These are phyloP conservation scores for Boechera retrofracta DNA, from an alignment of 345 rosid genomes.

Conservation along the genomic window DNA sequence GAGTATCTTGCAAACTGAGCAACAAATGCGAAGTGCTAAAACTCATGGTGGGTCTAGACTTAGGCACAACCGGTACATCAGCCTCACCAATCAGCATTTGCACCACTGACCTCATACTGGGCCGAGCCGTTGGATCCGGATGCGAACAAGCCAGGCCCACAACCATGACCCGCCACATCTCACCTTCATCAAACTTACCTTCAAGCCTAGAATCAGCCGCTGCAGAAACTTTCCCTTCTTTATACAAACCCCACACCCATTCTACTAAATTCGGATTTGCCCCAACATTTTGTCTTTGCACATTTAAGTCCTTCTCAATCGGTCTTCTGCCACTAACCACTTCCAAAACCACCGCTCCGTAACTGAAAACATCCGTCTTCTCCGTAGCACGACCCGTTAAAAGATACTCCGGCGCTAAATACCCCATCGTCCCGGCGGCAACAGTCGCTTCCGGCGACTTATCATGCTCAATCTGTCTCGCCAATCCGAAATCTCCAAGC, in stretches of 20 bases:
- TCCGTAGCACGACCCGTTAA: conserved; percentile 61
- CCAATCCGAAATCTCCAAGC: conserved; percentile 68
- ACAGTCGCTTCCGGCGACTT: conserved; percentile 64
- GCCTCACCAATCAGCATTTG: conserved; percentile 55
- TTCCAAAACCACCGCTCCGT: conserved; percentile 65
- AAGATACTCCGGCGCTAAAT: conserved; percentile 65
- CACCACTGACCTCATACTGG: conserved; percentile 60
- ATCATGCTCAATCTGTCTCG: conserved; percentile 60
- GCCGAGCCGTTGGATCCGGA: conserved; percentile 59
- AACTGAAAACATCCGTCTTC: conserved; percentile 65
- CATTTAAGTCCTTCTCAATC: conserved; percentile 54
- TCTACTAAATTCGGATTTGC: conserved; percentile 56
- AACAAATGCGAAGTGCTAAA: conserved; percentile 89
- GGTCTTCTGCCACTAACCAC: conserved; percentile 64
- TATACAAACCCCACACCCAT: conserved; percentile 66
- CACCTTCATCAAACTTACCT: conserved; percentile 53
- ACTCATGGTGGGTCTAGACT: conserved; percentile 56
- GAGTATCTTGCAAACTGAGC: conserved; percentile 84
- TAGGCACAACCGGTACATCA: conserved; percentile 47
- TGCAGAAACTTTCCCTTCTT: conserved; percentile 52
- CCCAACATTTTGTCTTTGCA: conserved; percentile 43
- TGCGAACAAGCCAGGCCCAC: conserved; percentile 65
- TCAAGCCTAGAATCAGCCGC: conserved; percentile 61
- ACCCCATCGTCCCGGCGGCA: conserved; percentile 71
- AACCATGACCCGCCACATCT: conserved; percentile 54